These are phyloP conservation scores for Pseudoscleropodium purum DNA, from an alignment of 225 moss, liverwort and hornwort genomes.

Conservation along the genomic window DNA sequence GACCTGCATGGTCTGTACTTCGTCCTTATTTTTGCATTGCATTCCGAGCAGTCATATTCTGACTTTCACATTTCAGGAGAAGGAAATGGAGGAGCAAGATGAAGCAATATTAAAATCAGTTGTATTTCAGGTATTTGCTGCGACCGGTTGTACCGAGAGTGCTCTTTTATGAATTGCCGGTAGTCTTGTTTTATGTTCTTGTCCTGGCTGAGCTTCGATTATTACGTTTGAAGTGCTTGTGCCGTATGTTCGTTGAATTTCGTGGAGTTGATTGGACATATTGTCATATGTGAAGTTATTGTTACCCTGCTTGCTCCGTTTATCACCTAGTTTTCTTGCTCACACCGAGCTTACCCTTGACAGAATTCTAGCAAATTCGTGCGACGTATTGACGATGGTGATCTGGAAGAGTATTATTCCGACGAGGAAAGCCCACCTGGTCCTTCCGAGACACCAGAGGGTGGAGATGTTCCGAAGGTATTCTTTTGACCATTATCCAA, in stretches of 20 bases:
- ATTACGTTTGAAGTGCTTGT: background rate
- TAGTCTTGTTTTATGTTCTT: background rate
- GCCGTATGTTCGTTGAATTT: background rate
- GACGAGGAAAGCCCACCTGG: slow-evolving; percentile 21
- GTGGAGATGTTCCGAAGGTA: slow-evolving; percentile 12
- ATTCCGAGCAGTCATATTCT: slow-evolving; percentile 3
- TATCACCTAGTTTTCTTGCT: background rate
- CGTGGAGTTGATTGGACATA: background rate
- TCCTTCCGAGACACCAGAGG: background rate
- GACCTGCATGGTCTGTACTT: background rate
- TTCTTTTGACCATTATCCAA: background rate
- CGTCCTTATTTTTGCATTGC: background rate
- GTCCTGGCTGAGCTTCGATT: background rate
- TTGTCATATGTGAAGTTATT: background rate
- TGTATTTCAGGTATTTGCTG: slow-evolving; percentile 64
- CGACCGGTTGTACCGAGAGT: background rate
- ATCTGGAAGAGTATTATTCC: slow-evolving; percentile 44
- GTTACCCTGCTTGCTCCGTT: background rate
- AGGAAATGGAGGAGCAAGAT: slow-evolving; percentile 63
- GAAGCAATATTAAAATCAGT: slow-evolving; percentile 68
- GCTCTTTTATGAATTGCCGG: background rate
- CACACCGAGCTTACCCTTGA: background rate
- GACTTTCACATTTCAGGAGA: slow-evolving; percentile 40
- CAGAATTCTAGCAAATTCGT: slow-evolving; percentile 70
- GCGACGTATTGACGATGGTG: slow-evolving; percentile 55